A percentile compares a stretch with the other conserved stretches of the same genome.
These are phyloP conservation scores for Glomus cerebriforme DNA, from an alignment of 192 early-diverging fungal genomes.

Conservation along the genomic window DNA sequence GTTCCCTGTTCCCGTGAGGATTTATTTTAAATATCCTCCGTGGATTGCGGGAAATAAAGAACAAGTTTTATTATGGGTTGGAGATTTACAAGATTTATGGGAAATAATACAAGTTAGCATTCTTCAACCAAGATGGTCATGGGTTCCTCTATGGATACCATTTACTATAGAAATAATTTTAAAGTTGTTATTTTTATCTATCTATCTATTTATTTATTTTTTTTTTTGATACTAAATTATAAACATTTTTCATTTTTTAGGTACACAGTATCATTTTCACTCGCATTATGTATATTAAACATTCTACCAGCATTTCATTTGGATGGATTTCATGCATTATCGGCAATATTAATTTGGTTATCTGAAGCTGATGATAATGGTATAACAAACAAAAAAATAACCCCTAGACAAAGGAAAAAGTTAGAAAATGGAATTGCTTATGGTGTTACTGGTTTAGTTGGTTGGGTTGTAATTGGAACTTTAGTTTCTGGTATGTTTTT, in stretches of 20 bases:
- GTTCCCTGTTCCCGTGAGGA: constrained; percentile 51
- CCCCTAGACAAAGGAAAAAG: not conserved
- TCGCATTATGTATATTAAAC: constrained; percentile 69
- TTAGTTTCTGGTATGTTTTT: constrained; percentile 5
- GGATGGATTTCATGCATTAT: constrained; percentile 72
- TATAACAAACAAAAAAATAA: not conserved
- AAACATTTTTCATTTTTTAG: constrained; percentile 34
- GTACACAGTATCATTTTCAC: constrained; percentile 68
- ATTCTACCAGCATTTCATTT: constrained; percentile 71
- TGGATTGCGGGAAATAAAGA: constrained; percentile 40
- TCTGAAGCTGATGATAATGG: not conserved
- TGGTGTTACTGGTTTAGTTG: constrained; percentile 14
- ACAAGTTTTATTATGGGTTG: constrained; percentile 60
- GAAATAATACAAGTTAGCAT: constrained; percentile 70
- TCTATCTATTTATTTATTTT: constrained; percentile 1
- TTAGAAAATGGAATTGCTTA: not conserved
- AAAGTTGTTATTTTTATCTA: too few relatives aligned
- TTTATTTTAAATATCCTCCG: constrained; percentile 50
- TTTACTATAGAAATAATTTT: constrained; percentile 55
- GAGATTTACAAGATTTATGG: constrained; percentile 71
- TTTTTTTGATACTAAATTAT: not conserved
- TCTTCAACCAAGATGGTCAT: constrained; percentile 51
- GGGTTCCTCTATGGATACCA: constrained; percentile 63
- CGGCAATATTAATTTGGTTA: constrained; percentile 36
- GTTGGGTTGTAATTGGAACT: constrained; percentile 24